phyloP scores from a whole-genome alignment of 2,329 filamentous ascomycete species.

The Zymoseptoria pseudotritici region DNA sequence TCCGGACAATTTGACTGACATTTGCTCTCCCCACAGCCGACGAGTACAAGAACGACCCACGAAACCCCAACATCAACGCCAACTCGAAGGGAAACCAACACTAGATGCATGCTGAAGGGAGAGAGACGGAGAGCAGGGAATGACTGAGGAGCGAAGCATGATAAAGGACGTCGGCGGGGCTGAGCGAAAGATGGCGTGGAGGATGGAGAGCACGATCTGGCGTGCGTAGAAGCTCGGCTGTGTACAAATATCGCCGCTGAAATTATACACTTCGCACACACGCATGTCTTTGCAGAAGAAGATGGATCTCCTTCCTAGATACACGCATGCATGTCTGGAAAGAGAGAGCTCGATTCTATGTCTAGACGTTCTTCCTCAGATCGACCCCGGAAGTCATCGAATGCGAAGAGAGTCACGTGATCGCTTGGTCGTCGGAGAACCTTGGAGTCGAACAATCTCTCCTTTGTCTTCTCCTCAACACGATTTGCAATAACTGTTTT shows the following conservation, averaged over 20 bases:
- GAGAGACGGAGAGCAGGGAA: neutral
- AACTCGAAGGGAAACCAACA: neutral
- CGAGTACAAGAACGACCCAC: conserved; percentile 95
- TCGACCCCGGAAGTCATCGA: no score
- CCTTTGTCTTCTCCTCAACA: no score
- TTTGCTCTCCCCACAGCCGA: conserved; percentile 53
- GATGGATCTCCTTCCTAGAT: neutral
- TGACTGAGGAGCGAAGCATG: neutral
- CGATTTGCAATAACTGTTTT: no score
- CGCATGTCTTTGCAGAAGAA: neutral
- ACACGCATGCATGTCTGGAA: neutral
- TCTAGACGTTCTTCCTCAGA: no score
- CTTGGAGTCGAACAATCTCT: no score
- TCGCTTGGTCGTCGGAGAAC: no score
- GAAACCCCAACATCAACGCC: conserved; percentile 58
- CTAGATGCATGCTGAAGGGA: neutral
- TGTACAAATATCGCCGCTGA: neutral
- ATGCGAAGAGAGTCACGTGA: no score
- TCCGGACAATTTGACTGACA: conserved; percentile 1
- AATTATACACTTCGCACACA: neutral
- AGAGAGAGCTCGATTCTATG: no score
- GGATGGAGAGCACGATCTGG: neutral
- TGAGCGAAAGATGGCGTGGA: neutral
- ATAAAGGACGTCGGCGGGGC: neutral
- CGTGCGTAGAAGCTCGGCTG: neutral